These are phyloP conservation scores for Arthroderma sp. DNA, from an alignment of 2,329 filamentous ascomycete species.

Conservation along the genomic window DNA sequence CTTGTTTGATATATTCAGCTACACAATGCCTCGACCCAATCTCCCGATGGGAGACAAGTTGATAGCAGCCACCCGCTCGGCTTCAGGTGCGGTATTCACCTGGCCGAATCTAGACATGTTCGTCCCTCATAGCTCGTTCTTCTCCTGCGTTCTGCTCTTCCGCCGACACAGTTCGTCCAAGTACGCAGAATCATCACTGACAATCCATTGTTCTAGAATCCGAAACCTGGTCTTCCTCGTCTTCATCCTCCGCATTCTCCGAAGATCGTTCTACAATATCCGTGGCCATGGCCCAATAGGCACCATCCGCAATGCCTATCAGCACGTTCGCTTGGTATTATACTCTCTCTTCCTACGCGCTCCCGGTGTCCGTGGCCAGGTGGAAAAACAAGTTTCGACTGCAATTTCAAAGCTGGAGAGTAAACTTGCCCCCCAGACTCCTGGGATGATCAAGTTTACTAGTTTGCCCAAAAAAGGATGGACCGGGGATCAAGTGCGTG, in stretches of 20 bases:
- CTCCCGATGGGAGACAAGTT: constrained; percentile 30
- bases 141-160: not conserved
- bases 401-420: constrained; percentile 66
- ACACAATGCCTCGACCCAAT: no score
- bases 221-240: constrained; percentile 81
- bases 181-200: not conserved
- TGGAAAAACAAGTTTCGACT: constrained; percentile 71
- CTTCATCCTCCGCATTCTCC: constrained; percentile 72
- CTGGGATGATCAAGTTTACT: constrained; percentile 59
- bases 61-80: constrained; percentile 22
- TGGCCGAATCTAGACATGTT: constrained; percentile 32
- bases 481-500: constrained; percentile 61
- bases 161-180: not conserved
- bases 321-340: constrained; percentile 53
- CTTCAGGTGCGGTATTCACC: constrained; percentile 21
- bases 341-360: constrained; percentile 78
- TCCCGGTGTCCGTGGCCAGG: constrained; percentile 74
- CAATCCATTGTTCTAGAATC: constrained; percentile 38
- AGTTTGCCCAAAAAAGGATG: constrained; percentile 73
- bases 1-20: not conserved
- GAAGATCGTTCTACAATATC: constrained; percentile 68
- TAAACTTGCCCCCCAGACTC: constrained; percentile 66
- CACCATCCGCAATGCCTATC: constrained; percentile 61
- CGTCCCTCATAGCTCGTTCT: constrained; percentile 11
- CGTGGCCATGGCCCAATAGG: constrained; percentile 80